A percentile compares a stretch with the other conserved stretches of the same genome.
Conservation (phyloP, 2,329 filamentous ascomycete genomes). For the Myriosclerotinia duriaeana region DNA sequence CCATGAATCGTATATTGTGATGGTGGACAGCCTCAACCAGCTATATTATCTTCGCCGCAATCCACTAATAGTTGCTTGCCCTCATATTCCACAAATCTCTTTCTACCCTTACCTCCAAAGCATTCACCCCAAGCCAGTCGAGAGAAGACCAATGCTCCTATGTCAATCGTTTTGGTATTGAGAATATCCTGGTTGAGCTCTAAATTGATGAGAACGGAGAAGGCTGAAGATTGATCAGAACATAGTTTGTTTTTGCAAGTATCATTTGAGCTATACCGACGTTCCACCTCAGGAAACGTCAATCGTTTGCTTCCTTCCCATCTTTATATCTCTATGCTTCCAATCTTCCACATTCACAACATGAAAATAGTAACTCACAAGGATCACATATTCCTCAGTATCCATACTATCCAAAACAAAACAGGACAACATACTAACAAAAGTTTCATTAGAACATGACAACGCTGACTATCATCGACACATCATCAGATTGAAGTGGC, state of each 20-base stretch:
- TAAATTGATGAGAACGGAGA: not conserved
- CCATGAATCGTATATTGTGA: not conserved
- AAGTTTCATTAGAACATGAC: not conserved
- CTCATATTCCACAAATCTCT: not conserved
- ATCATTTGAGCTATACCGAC: not conserved
- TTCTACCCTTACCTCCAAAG: not conserved
- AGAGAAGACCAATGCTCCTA: not conserved
- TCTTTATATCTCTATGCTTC: not conserved
- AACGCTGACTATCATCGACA: not conserved
- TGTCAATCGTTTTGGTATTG: not conserved
- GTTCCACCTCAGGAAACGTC: not conserved
- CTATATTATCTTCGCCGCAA: slow-evolving; percentile 1
- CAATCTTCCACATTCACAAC: not conserved
- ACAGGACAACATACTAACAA: not conserved
- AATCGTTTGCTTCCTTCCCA: not conserved
- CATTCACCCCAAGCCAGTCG: not conserved
- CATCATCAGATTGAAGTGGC: not conserved
- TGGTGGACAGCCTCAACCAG: too few relatives aligned
- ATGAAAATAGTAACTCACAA: not conserved
- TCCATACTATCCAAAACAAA: not conserved
- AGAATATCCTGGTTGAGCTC: not conserved
- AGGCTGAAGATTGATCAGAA: not conserved
- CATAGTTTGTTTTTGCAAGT: not conserved
- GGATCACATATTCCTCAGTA: not conserved
- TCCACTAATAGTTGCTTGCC: not conserved